Evolutionary conservation across 441 rosid genomes (phyloP).

Genomic region (Gossypium davidsonii): DNA sequence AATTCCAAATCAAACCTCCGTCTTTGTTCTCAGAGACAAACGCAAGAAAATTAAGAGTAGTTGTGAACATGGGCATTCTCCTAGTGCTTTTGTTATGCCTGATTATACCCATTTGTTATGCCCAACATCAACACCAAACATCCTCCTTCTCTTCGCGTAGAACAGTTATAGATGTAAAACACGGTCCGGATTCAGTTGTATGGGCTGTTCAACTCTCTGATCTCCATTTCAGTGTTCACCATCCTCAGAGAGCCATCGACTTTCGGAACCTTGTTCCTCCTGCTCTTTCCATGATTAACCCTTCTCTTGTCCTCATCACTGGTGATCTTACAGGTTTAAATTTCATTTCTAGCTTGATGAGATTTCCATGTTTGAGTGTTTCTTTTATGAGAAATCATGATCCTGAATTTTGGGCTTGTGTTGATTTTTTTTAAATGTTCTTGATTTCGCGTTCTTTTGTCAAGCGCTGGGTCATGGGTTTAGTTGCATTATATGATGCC

Average conservation of each 20-base stretch:
- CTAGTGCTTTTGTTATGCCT: slow-evolving; percentile 6
- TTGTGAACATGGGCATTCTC: slow-evolving; percentile 4
- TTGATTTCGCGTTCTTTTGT: too few relatives aligned
- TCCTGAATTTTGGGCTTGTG: slow-evolving; percentile 2
- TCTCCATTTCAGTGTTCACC: slow-evolving; percentile 92
- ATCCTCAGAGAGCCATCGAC: slow-evolving; percentile 72
- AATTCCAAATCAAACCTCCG: background rate
- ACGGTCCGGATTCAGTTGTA: slow-evolving; percentile 59
- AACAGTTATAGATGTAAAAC: slow-evolving; percentile 47
- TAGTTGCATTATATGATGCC: too few relatives aligned
- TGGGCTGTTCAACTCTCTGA: slow-evolving; percentile 96
- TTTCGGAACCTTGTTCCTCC: slow-evolving; percentile 52
- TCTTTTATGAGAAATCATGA: background rate
- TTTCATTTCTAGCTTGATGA: background rate
- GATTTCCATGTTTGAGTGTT: background rate
- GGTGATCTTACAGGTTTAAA: slow-evolving; percentile 89
- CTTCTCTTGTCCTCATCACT: slow-evolving; percentile 78
- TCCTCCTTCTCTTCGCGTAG: slow-evolving; percentile 20
- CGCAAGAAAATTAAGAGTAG: background rate
- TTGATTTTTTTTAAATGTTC: background rate
- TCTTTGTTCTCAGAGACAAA: background rate
- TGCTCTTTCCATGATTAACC: slow-evolving; percentile 68
- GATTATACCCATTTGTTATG: background rate
- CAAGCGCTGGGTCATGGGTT: too few relatives aligned
- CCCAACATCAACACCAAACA: slow-evolving; percentile 7